phyloP scores from a whole-genome alignment of 208 protist genomes.

The Trypanosoma cruzi region DNA sequence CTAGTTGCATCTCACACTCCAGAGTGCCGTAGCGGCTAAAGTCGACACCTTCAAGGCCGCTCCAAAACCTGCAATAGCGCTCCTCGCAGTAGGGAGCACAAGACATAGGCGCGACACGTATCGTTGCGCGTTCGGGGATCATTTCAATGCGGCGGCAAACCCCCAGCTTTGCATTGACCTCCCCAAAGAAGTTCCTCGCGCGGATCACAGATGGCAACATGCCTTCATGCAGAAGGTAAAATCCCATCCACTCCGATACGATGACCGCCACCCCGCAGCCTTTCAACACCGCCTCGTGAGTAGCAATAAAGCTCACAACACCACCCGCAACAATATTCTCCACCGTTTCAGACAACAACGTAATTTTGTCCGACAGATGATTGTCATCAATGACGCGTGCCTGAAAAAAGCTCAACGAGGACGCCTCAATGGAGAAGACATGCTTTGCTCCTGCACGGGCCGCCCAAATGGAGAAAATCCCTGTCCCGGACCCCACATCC shows the following conservation, averaged over 20 bases:
- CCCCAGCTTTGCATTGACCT: constrained; percentile 49
- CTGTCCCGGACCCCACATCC: constrained; percentile 99
- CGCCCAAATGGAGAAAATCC: constrained; percentile 98
- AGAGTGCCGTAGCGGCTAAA: constrained; percentile 42
- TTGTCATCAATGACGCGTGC: constrained; percentile 63
- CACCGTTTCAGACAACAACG: constrained; percentile 88
- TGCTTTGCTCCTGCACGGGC: constrained; percentile 94
- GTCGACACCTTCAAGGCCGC: constrained; percentile 45
- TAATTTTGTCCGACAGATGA: constrained; percentile 90
- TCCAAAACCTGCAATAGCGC: constrained; percentile 49
- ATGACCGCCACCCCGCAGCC: constrained; percentile 83
- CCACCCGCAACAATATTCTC: constrained; percentile 90
- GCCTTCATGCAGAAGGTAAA: constrained; percentile 96
- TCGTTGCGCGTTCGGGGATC: constrained; percentile 55
- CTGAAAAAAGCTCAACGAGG: constrained; percentile 71
- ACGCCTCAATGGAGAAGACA: constrained; percentile 95
- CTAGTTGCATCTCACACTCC: constrained; percentile 53
- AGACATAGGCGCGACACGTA: constrained; percentile 60
- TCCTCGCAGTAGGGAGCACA: constrained; percentile 45
- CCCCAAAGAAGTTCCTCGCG: constrained; percentile 90
- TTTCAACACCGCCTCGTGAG: constrained; percentile 31
- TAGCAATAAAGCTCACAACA: constrained; percentile 48
- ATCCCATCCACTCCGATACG: constrained; percentile 98
- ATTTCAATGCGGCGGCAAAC: constrained; percentile 32
- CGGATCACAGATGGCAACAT: constrained; percentile 97